Conservation (phyloP, 495 filamentous ascomycete genomes). For the Neurospora sp. region DNA sequence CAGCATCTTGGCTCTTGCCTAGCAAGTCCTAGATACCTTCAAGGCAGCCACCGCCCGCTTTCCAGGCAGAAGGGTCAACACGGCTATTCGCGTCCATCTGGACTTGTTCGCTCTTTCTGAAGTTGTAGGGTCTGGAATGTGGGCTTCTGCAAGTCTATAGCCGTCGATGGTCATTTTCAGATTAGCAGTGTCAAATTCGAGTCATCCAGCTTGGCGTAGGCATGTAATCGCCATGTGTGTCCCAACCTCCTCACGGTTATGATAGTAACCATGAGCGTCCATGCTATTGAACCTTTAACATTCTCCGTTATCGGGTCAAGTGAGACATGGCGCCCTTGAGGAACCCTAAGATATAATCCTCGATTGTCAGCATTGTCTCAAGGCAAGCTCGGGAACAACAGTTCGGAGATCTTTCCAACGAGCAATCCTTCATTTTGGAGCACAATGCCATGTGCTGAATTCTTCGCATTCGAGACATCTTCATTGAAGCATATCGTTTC, state of each 20-base stretch:
- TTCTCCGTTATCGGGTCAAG: not conserved
- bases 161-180: not conserved
- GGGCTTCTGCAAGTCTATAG: constrained; percentile 16
- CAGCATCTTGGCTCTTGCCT: not conserved
- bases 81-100: not conserved
- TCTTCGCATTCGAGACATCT: not conserved
- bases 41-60: not conserved
- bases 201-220: not conserved
- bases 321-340: not conserved
- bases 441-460: not conserved
- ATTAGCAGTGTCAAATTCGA: not conserved
- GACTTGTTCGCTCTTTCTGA: constrained; percentile 14
- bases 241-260: not conserved
- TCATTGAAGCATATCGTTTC: not conserved
- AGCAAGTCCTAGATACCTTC: not conserved
- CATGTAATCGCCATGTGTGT: not conserved
- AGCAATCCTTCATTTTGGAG: not conserved
- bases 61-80: not conserved
- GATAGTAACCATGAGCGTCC: not conserved
- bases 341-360: not conserved
- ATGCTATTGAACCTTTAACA: not conserved
- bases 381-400: not conserved
- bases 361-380: not conserved
- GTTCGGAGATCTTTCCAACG: not conserved
- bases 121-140: constrained; percentile 16